These are phyloP conservation scores for peach (Prunus persica) DNA, from an alignment of 306 rosid genomes.

Conservation along the genomic window DNA sequence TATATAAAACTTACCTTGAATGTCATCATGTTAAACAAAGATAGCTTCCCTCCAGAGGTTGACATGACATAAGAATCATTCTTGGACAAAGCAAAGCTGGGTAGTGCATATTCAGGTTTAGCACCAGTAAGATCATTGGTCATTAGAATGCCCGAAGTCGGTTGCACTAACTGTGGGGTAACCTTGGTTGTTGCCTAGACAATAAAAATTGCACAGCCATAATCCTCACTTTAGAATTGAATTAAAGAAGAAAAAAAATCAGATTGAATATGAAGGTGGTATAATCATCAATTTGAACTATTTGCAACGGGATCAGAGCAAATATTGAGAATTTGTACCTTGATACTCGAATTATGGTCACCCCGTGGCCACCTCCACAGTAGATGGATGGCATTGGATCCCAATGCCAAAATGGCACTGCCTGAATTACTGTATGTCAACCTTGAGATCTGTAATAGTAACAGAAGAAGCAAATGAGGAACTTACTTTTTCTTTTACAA, in stretches of 20 bases:
- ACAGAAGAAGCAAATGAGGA: constrained; percentile 19
- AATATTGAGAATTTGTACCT: constrained; percentile 32
- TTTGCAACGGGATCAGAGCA: no score
- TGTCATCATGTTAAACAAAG: constrained; percentile 84
- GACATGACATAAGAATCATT: constrained; percentile 89
- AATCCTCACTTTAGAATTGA: constrained; percentile 9
- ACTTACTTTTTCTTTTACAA: background rate
- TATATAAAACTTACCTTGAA: constrained; percentile 52
- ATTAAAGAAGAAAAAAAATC: background rate
- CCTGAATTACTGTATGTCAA: constrained; percentile 79
- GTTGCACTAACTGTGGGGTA: constrained; percentile 69
- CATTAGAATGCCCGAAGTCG: constrained; percentile 74
- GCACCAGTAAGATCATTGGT: constrained; percentile 63
- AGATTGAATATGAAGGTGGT: background rate
- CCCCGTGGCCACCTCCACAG: constrained; percentile 77
- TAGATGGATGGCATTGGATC: constrained; percentile 74
- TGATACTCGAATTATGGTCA: constrained; percentile 51
- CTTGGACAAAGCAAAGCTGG: constrained; percentile 82
- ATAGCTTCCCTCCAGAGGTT: constrained; percentile 89
- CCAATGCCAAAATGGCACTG: constrained; percentile 73
- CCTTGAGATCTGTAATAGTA: constrained; percentile 67
- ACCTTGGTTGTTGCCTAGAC: constrained; percentile 70
- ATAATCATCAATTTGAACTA: background rate
- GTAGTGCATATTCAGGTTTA: constrained; percentile 55
- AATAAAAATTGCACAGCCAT: constrained; percentile 26